Conservation (phyloP, 768 basidiomycete species). For the Exidia glandulosa region DNA sequence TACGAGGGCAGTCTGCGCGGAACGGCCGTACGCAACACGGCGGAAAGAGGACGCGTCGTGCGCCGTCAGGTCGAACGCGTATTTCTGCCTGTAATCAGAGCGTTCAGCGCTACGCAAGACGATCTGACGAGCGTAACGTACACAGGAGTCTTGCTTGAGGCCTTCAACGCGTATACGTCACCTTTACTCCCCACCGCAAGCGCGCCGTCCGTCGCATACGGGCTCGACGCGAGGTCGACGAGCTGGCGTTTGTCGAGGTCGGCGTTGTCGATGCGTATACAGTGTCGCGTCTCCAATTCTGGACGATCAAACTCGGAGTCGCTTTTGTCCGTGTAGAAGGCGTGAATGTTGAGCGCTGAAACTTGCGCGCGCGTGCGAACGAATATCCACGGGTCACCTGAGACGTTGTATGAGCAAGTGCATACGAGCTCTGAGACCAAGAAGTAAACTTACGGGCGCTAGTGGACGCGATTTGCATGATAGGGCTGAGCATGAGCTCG, state of each 20-base stretch:
- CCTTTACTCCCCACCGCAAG: background rate
- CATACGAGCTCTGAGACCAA: background rate
- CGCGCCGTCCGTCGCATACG: background rate
- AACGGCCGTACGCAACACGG: background rate
- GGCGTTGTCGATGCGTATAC: background rate
- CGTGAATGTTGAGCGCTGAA: background rate
- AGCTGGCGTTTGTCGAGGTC: background rate
- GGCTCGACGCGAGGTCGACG: background rate
- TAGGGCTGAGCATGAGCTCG: slow-evolving; percentile 51
- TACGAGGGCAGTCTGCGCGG: slow-evolving; percentile 22
- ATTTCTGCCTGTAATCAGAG: background rate
- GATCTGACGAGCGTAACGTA: background rate
- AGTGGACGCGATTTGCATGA: slow-evolving; percentile 39
- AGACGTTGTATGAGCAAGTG: background rate
- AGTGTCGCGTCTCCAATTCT: background rate
- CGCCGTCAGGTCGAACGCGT: background rate
- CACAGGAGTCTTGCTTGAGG: background rate
- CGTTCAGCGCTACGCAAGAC: background rate
- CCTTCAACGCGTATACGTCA: background rate
- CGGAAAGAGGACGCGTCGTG: slow-evolving; percentile 19
- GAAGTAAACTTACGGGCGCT: background rate
- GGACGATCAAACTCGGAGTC: background rate
- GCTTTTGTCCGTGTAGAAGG: too few species aligned
- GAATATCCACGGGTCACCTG: background rate
- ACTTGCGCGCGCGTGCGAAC: background rate